Percentiles rank a stretch among this genome's conserved stretches.
phyloP scores from a whole-genome alignment of 2,329 filamentous ascomycete species.

The Rutstroemia sp. region DNA sequence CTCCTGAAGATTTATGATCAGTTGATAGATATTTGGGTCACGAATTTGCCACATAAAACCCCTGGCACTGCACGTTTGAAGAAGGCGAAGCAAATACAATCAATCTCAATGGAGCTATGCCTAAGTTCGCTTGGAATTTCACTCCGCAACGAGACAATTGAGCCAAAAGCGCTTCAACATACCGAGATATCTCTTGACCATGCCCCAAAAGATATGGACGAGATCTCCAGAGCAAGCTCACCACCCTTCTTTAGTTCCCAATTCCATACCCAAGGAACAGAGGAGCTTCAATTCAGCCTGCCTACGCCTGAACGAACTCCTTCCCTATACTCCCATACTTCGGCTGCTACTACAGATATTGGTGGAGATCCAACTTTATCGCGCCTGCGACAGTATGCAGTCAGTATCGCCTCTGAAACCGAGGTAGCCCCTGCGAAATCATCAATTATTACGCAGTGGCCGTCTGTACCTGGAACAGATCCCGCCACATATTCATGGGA shows the following conservation, averaged over 20 bases:
- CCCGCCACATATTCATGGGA: constrained; percentile 30
- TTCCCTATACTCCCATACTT: constrained; percentile 23
- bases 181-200: constrained; percentile 1
- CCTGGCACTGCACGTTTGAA: constrained; percentile 20
- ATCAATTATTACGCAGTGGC: constrained; percentile 32
- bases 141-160: constrained; percentile 13
- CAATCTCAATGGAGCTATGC: constrained; percentile 25
- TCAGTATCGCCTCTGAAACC: constrained; percentile 26
- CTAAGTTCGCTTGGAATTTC: constrained; percentile 26
- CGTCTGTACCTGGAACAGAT: constrained; percentile 28
- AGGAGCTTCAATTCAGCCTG: constrained; percentile 11
- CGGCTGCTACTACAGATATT: constrained; percentile 14
- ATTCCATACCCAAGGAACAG: constrained; percentile 2
- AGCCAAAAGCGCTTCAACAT: background rate
- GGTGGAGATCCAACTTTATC: constrained; percentile 28
- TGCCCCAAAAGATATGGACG: constrained; percentile 7
- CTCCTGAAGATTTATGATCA: constrained; percentile 26
- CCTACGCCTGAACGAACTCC: constrained; percentile 21
- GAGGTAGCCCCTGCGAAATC: constrained; percentile 19
- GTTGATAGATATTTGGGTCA: constrained; percentile 26
- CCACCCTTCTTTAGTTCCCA: constrained; percentile 19
- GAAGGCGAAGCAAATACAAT: constrained; percentile 25
- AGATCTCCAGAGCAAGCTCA: constrained; percentile 15
- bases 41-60: constrained; percentile 21
- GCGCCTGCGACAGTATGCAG: constrained; percentile 31